Evolutionary conservation across 2,329 filamentous ascomycete genomes (phyloP), one percentile per base, ranked within the genome.

Genomic region (Sporothrix dimorphospora): DNA sequence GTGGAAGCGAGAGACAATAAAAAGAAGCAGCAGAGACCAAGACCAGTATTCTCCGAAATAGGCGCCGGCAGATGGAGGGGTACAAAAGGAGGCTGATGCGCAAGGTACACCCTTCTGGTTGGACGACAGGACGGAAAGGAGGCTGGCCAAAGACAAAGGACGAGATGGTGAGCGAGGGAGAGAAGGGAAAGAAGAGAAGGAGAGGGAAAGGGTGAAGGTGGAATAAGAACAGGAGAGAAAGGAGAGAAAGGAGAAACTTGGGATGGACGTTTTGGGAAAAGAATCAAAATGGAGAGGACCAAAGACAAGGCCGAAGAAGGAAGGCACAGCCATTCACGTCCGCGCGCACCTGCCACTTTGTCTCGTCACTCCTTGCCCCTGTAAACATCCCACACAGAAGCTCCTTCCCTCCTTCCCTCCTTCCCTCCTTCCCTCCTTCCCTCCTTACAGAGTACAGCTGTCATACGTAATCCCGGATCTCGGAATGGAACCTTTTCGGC

Each of bases 341-440:
- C 42, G 40, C 63, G 63, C 24, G 63, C 63, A 66, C 42, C 63
- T 67, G 63, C 63, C 38, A 16, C 59, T 27, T 19, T 40, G 59
- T 63, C 24, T 66, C 61, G 63, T 67, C 45, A 49, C 63, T 66
- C 45, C 63, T 14, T 42, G n/a, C 42, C 63, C 63, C 63, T 67
- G 63, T 51, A 14, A n/a, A 67, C 42, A 38, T 19, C 63, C 14
- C 8, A 47, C n/a, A 1, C 38, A n/a, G n/a, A n/a, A n/a, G n/a
- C n/a, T n/a, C 63, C 42, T 47, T 49, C 63, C 42, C 24, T n/a
- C 8, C 9, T 27, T 27, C n/a, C n/a, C n/a, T n/a, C 57, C 30
- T 19, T 9, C 16, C 16, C 30, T 61, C 19, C 59, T 42, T 66
- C 16, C 16, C 61, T 30, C 63, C 42, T 47, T 49, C 63, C 42